Evolutionary conservation across 257 asterid species (phyloP).

Genomic region (Solanum chilense): DNA sequence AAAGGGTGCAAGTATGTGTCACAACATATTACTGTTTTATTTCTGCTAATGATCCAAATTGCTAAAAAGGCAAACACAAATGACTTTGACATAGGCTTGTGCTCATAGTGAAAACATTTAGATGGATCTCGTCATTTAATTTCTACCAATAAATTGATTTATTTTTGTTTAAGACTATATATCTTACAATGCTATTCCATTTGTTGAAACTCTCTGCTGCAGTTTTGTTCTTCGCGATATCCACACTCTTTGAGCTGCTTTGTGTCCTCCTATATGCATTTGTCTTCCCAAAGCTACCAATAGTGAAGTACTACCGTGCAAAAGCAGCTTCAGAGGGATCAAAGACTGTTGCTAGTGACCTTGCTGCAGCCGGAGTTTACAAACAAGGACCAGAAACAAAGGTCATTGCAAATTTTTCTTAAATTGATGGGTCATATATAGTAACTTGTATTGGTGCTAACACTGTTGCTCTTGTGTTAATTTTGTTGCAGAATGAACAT

Average conservation of each 20-base stretch:
- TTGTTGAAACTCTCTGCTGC: neutral
- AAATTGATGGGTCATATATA: too few species aligned
- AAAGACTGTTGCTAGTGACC: slow-evolving; percentile 30
- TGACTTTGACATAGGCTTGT: neutral
- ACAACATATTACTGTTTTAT: neutral
- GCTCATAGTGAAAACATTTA: too few species aligned
- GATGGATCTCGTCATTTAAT: neutral
- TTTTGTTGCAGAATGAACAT: slow-evolving; percentile 5
- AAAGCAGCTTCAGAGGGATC: slow-evolving; percentile 42
- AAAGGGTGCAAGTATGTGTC: slow-evolving; percentile 30
- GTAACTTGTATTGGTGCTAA: neutral
- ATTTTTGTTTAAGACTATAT: neutral
- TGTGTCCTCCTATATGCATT: slow-evolving; percentile 28
- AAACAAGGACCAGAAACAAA: neutral
- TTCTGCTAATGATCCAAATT: neutral
- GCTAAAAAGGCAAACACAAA: neutral
- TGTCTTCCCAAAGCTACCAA: slow-evolving; percentile 29
- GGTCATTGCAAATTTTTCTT: neutral
- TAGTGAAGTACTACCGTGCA: slow-evolving; percentile 26
- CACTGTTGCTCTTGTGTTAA: neutral
- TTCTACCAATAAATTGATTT: neutral
- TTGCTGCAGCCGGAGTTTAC: slow-evolving; percentile 26
- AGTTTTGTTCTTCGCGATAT: slow-evolving; percentile 27
- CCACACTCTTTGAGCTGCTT: slow-evolving; percentile 29
- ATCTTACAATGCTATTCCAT: neutral